A percentile compares a stretch with the other conserved stretches of the same genome.
Evolutionary conservation across 306 rosid species (phyloP).

Genomic region (Ceratonia siliqua): DNA sequence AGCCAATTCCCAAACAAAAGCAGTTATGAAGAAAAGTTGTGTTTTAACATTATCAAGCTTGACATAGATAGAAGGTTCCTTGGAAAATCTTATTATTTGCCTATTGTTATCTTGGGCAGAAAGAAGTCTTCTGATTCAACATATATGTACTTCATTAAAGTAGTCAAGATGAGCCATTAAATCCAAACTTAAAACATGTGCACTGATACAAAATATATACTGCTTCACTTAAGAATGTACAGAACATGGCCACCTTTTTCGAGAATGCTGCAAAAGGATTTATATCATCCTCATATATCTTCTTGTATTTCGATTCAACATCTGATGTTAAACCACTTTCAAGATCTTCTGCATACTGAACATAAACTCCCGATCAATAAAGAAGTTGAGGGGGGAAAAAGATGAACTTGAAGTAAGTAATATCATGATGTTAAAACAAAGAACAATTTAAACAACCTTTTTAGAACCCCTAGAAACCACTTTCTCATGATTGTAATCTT

Average conservation of each 20-base stretch:
- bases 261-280: constrained; percentile 99
- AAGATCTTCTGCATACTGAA: constrained; percentile 87
- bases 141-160: constrained; percentile 28
- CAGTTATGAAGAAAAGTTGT: neutral
- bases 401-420: neutral
- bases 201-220: constrained; percentile 43
- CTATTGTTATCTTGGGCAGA: constrained; percentile 18
- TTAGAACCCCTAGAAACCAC: constrained; percentile 92
- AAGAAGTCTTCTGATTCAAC: neutral
- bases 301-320: constrained; percentile 94
- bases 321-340: constrained; percentile 88
- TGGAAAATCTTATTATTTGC: neutral
- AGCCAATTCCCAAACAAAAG: constrained; percentile 12
- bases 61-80: constrained; percentile 17
- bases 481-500: constrained; percentile 88
- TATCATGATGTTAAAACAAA: constrained; percentile 12
- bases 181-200: constrained; percentile 2
- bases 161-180: constrained; percentile 13
- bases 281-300: constrained; percentile 93
- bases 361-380: constrained; percentile 35
- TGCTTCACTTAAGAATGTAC: constrained; percentile 17
- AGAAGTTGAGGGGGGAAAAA: constrained; percentile 15
- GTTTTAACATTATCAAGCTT: neutral
- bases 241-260: constrained; percentile 58
- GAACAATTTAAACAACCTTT: constrained; percentile 57